phyloP scores from a whole-genome alignment of 106 monocot species.

The Agapanthus africanus region DNA sequence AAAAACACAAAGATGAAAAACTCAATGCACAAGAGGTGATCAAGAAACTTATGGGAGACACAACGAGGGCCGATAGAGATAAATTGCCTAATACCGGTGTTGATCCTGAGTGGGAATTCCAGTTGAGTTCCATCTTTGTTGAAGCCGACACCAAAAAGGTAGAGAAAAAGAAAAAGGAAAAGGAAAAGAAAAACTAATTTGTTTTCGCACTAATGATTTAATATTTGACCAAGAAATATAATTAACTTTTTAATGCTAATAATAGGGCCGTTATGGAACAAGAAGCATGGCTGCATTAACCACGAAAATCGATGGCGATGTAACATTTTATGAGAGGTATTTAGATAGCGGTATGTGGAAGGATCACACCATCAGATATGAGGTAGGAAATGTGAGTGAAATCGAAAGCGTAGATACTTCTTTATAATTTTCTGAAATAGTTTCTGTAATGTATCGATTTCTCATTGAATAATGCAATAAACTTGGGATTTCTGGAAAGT shows the following conservation, averaged over 20 bases:
- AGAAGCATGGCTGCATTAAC: constrained; percentile 64
- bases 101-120: constrained; percentile 54
- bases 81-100: constrained; percentile 53
- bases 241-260: background rate
- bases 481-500: too few relatives aligned
- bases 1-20: constrained; percentile 17
- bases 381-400: constrained; percentile 19
- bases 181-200: background rate
- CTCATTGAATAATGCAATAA: too few relatives aligned
- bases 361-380: constrained; percentile 46
- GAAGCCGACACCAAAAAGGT: constrained; percentile 40
- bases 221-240: too few relatives aligned
- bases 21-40: constrained; percentile 29
- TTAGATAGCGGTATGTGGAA: constrained; percentile 58
- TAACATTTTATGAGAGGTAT: constrained; percentile 64
- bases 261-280: constrained; percentile 76
- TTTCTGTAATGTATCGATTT: too few relatives aligned
- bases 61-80: constrained; percentile 36
- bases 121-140: constrained; percentile 61
- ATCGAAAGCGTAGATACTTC: too few relatives aligned
- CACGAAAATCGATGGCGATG: constrained; percentile 33
- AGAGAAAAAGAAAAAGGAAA: too few relatives aligned
- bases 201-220: too few relatives aligned
- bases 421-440: too few relatives aligned
- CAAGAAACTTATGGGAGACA: constrained; percentile 60